Conservation (phyloP, 441 rosid genomes). For the Geranium incanum region DNA sequence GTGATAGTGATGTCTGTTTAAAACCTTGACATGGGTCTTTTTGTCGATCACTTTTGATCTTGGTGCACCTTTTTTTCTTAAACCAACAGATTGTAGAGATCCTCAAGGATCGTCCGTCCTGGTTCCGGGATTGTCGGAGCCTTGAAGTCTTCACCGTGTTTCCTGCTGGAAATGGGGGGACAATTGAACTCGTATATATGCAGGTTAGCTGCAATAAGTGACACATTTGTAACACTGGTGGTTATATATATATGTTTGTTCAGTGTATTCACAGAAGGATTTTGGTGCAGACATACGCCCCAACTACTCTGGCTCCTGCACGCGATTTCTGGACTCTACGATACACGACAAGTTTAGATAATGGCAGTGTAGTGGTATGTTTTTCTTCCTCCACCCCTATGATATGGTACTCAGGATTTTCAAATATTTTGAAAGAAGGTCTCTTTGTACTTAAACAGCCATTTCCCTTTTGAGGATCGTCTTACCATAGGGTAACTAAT, state of each 20-base stretch:
- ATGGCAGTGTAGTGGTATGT: slow-evolving; percentile 96
- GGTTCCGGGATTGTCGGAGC: slow-evolving; percentile 99
- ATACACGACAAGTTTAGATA: slow-evolving; percentile 82
- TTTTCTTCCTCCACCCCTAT: not conserved
- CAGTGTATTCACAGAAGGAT: slow-evolving; percentile 3
- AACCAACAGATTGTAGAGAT: slow-evolving; percentile 79
- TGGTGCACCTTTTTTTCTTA: not conserved
- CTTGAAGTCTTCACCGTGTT: slow-evolving; percentile 94
- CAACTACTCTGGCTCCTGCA: slow-evolving; percentile 93
- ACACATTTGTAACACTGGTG: not conserved
- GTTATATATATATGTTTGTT: not conserved
- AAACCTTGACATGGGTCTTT: not conserved
- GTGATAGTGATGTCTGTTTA: slow-evolving; percentile 25
- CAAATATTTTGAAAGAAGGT: not conserved
- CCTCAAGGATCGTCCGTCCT: slow-evolving; percentile 90
- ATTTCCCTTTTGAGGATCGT: not conserved
- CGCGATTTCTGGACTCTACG: slow-evolving; percentile 98
- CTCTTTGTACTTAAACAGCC: not conserved
- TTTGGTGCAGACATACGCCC: slow-evolving; percentile 70
- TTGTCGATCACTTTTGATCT: not conserved
- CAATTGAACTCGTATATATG: slow-evolving; percentile 83
- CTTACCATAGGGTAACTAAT: too few relatives aligned
- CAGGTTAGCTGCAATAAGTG: slow-evolving; percentile 45
- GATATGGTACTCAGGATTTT: not conserved
- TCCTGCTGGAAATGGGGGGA: slow-evolving; percentile 94